A percentile compares a stretch with the other conserved stretches of the same genome.
Evolutionary conservation across 1,139 yeast species (phyloP).

Genomic region (Trichomonascaceae sp.): DNA sequence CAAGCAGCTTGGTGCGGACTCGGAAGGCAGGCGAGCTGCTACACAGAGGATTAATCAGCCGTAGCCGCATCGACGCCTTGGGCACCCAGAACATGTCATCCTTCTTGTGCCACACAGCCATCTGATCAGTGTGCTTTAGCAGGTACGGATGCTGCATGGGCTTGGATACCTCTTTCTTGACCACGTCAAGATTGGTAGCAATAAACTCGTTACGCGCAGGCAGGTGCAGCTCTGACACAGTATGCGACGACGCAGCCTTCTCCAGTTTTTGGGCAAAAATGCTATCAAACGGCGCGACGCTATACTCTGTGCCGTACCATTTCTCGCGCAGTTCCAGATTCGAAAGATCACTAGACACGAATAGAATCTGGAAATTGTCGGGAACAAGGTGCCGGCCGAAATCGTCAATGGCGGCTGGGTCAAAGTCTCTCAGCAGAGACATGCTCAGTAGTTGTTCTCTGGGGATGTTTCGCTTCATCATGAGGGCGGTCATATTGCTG

Average conservation of each 20-base stretch:
- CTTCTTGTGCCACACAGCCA: constrained; percentile 73
- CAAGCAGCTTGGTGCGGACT: constrained; percentile 46
- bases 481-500: constrained; percentile 34
- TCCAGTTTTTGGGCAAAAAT: constrained; percentile 29
- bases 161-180: constrained; percentile 28
- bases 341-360: constrained; percentile 30
- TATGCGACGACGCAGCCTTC: constrained; percentile 19
- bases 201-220: constrained; percentile 70
- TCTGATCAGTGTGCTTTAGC: constrained; percentile 28
- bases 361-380: constrained; percentile 45
- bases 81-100: constrained; percentile 89
- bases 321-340: constrained; percentile 40
- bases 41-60: constrained; percentile 51
- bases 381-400: constrained; percentile 40
- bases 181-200: constrained; percentile 60
- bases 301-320: constrained; percentile 87
- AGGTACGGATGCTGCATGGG: constrained; percentile 37
- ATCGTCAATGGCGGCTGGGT: constrained; percentile 39
- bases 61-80: constrained; percentile 56
- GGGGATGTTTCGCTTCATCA: constrained; percentile 47
- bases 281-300: constrained; percentile 33
- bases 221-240: constrained; percentile 36
- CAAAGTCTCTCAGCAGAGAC: constrained; percentile 45
- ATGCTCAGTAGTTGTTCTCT: constrained; percentile 46
- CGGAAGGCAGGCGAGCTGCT: constrained; percentile 43